Evolutionary conservation across 345 rosid species (phyloP), one percentile per base, ranked within the genome.

Genomic region (Bretschneidera sinensis): DNA sequence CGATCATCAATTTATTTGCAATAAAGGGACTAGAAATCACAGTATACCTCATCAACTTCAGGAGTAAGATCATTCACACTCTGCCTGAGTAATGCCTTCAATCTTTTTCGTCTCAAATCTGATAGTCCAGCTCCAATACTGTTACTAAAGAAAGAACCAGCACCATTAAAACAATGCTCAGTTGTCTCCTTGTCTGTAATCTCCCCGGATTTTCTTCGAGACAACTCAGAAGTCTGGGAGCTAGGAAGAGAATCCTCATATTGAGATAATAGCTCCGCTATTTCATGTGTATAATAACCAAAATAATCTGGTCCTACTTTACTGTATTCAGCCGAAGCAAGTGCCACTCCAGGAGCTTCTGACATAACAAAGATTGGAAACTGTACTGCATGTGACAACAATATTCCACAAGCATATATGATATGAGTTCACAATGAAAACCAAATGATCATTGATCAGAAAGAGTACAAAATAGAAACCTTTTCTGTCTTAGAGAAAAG

Each of bases 41-140:
- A 22, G 17, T 3, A 33, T 60, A 87, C 95, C 88, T 84, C 85
- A 34, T 80, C 77, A 70, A 81, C 81, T 71, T 81, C 79, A 1
- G 64, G 75, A 17, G 74, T 61, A 51, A 84, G 76, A 62, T 63
- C 66, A 48, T 52, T 69, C 21, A 77, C 76, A 19, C 81, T 71
- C 49, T 72, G 79, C 65, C 73, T 74, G 59, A 84, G 76, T 68
- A 83, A 62, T 1, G 69, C 64, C 72, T 72, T 76, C 73, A 87
- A 59, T 59, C 78, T 74, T 62, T 73, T 79, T 48, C 55, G 71
- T 70, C 57, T 78, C 28, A 52, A 55, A 62, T 72, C 75, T 17
- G 88, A 80, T 71, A 84, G 60, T 48, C 61, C 67, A 45, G 51
- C 73, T 62, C 76, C 86, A 47, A 82, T 55, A 10, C 65, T 63